Conservation (phyloP, 345 rosid species). For the Eucalyptus paniculata region DNA sequence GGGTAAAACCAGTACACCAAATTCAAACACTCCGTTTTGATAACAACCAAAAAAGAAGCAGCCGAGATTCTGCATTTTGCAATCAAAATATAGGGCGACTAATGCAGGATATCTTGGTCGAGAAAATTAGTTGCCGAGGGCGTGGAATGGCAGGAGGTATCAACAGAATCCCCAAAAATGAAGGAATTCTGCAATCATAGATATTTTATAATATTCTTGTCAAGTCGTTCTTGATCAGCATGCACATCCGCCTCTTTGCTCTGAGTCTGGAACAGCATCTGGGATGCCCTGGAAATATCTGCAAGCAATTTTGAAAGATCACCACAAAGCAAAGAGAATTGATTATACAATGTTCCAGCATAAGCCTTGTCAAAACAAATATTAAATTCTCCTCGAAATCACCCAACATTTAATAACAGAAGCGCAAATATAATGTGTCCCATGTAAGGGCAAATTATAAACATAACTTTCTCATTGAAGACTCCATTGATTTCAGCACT, state of each 20-base stretch:
- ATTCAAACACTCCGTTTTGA: not conserved
- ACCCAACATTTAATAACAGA: not conserved
- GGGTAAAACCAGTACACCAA: not conserved
- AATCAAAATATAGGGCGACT: not conserved
- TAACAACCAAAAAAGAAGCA: not conserved
- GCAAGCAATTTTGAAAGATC: not conserved
- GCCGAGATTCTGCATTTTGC: not conserved
- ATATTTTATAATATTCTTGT: not conserved
- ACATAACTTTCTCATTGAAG: not conserved
- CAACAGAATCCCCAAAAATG: not conserved
- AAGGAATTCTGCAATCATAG: not conserved
- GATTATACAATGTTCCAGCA: not conserved
- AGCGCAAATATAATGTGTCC: not conserved
- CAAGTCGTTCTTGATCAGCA: slow-evolving; percentile 28
- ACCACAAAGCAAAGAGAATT: not conserved
- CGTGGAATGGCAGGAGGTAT: not conserved
- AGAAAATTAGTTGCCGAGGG: not conserved
- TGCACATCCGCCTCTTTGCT: slow-evolving; percentile 87
- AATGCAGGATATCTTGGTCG: not conserved
- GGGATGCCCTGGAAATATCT: slow-evolving; percentile 92
- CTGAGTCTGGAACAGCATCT: slow-evolving; percentile 58
- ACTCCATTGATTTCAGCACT: not conserved
- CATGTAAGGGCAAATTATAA: not conserved
- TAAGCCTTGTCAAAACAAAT: not conserved
- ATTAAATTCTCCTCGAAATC: not conserved